Percentiles rank a stretch among this genome's conserved stretches.
Conservation (phyloP, 164 flowering plant genomes). For the Vitis rotundifolia region DNA sequence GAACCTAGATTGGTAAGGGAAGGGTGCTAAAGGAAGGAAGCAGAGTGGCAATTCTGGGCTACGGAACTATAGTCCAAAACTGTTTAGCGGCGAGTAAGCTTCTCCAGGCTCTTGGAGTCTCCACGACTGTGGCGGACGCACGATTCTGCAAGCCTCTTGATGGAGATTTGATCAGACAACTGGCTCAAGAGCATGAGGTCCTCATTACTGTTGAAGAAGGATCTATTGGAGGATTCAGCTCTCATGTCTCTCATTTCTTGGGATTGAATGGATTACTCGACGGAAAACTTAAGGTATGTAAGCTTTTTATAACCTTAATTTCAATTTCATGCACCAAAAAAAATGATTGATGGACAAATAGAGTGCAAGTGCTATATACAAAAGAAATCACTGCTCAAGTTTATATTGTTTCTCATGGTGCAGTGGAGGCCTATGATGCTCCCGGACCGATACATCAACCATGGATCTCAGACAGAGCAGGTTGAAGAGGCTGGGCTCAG, state of each 20-base stretch:
- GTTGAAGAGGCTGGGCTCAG: conserved; percentile 48
- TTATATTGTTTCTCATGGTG: not conserved
- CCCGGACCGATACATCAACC: conserved; percentile 57
- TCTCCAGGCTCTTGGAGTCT: conserved; percentile 23
- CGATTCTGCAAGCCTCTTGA: conserved; percentile 59
- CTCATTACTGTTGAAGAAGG: conserved; percentile 45
- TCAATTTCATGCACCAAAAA: not conserved
- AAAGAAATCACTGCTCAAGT: not conserved
- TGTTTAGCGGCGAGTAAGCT: conserved; percentile 32
- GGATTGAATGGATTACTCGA: conserved; percentile 45
- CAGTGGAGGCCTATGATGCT: conserved; percentile 60
- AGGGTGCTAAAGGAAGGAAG: conserved; percentile 37
- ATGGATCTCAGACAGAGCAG: conserved; percentile 52
- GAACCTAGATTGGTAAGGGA: conserved; percentile 45
- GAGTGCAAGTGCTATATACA: no score
- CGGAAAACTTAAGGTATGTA: conserved; percentile 29
- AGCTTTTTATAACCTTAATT: not conserved
- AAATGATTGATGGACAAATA: no score
- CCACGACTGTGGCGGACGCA: conserved; percentile 45
- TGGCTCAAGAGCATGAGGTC: conserved; percentile 42
- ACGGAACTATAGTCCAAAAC: conserved; percentile 34
- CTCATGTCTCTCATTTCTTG: conserved; percentile 51
- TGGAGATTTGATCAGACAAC: conserved; percentile 27
- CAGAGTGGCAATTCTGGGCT: conserved; percentile 41
- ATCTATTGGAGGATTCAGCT: conserved; percentile 45